These are phyloP conservation scores for Pythium pyrilobum DNA, from an alignment of 352 stramenopile species.

Conservation along the genomic window DNA sequence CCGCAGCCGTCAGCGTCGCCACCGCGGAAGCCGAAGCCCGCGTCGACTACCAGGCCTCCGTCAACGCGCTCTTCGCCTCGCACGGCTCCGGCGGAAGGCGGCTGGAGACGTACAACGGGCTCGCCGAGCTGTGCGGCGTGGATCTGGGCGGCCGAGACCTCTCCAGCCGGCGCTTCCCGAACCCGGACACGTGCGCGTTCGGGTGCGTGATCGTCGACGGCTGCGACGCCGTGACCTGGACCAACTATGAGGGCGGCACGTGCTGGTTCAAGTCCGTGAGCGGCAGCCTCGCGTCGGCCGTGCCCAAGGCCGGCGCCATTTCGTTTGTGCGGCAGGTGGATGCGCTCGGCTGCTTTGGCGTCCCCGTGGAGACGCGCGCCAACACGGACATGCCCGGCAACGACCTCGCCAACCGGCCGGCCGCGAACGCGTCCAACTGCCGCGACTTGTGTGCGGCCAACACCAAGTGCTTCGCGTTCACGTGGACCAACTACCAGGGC, in stretches of 20 bases:
- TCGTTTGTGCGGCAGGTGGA: background rate
- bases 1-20: no score
- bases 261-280: conserved; percentile 38
- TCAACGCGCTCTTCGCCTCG: no score
- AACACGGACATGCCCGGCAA: conserved; percentile 3
- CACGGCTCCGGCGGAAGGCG: no score
- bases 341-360: background rate
- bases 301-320: background rate
- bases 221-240: conserved; percentile 24
- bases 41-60: no score
- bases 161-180: background rate
- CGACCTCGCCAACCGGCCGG: background rate
- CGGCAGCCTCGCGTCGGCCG: background rate
- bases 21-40: no score
- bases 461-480: background rate
- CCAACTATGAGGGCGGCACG: conserved; percentile 36
- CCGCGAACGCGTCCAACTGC: background rate
- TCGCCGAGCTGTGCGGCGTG: no score
- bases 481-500: conserved; percentile 2
- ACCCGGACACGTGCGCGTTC: background rate
- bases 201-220: background rate
- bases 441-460: background rate
- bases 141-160: no score
- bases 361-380: background rate
- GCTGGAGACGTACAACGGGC: no score